A percentile compares a stretch with the other conserved stretches of the same genome.
Evolutionary conservation across 2,329 filamentous ascomycete genomes (phyloP).

Genomic region (Fusarium pseudograminearum): DNA sequence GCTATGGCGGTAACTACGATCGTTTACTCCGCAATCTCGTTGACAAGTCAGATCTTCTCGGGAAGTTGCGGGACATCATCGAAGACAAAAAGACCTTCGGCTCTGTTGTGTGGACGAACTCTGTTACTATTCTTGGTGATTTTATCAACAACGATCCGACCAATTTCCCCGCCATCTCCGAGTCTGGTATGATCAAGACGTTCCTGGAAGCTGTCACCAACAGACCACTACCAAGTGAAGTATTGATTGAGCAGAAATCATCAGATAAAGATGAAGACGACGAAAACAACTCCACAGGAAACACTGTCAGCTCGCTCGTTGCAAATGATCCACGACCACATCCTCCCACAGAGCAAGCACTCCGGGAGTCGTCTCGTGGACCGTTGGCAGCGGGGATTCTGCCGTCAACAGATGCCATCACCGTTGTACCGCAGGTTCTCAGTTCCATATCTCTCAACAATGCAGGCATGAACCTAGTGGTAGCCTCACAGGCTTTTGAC

Average conservation of each 20-base stretch:
- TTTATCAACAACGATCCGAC: constrained; percentile 99
- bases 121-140: constrained; percentile 89
- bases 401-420: constrained; percentile 89
- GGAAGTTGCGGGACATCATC: constrained; percentile 83
- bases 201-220: constrained; percentile 85
- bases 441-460: constrained; percentile 95
- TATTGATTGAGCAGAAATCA: constrained; percentile 48
- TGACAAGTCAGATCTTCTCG: constrained; percentile 87
- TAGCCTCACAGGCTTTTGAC: constrained; percentile 82
- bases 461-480: constrained; percentile 86
- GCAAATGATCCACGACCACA: constrained; percentile 59
- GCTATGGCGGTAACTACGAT: constrained; percentile 83
- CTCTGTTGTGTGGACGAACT: constrained; percentile 94
- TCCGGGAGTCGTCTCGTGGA: constrained; percentile 59
- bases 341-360: constrained; percentile 64
- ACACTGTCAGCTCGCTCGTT: constrained; percentile 55
- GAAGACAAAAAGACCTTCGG: constrained; percentile 84
- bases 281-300: constrained; percentile 54
- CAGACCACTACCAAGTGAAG: constrained; percentile 55
- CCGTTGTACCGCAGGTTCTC: constrained; percentile 86
- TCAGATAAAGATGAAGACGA: constrained; percentile 50
- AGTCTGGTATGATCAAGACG: constrained; percentile 89
- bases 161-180: constrained; percentile 94
- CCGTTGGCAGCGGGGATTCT: constrained; percentile 78
- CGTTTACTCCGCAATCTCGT: constrained; percentile 91